Base-by-base conservation (phyloP, 441 rosid species). In the Croton setiger region DNA sequence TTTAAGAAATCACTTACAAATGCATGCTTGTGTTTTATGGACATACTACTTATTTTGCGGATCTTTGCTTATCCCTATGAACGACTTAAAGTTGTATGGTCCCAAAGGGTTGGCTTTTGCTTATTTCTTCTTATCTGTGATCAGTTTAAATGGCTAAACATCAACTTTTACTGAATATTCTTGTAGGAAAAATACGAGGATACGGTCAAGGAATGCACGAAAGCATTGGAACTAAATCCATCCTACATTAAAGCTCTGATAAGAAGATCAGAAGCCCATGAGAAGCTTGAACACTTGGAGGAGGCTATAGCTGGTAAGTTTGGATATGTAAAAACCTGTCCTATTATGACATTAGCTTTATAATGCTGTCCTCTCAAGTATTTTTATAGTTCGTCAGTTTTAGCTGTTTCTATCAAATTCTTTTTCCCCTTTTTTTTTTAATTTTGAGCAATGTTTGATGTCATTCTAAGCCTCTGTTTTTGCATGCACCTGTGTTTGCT, bases 221-320 rank as follows among this genome's bases (percentile, higher is more conserved):
- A 88, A 64, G 96, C 98, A 5, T 72, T 91, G 69, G 94, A 86
- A 78, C 79, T 96, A 75, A 91, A 91, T 77, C 81, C 96, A 60
- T 75, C 81, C n/a, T 96, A 96, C 75, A 56, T 77, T 68, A 92
- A 96, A 83, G 96, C 93, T 70, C 71, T 89, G 75, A 58, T 80
- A 60, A 85, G 95, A 78, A 87, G 99, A 71, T 89, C 82, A 62
- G 97, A 92, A 71, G 96, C 97, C 49, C 86, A 83, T 52, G 98
- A 96, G 80, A 96, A 87, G 85, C 95, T 87, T 49, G 89, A 91
- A 71, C 83, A 90, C 68, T 92, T 79, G 66, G 99, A 96, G 76
- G 97, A 91, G 71, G 96, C 99, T 70, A 74, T 89, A 62, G 80
- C 86, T 54, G 96, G 99, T 92, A 72, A 74, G 83, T 69, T 72